Base-by-base conservation (phyloP, 2,329 filamentous ascomycete genomes). In the Pestalotiopsis sp. region DNA sequence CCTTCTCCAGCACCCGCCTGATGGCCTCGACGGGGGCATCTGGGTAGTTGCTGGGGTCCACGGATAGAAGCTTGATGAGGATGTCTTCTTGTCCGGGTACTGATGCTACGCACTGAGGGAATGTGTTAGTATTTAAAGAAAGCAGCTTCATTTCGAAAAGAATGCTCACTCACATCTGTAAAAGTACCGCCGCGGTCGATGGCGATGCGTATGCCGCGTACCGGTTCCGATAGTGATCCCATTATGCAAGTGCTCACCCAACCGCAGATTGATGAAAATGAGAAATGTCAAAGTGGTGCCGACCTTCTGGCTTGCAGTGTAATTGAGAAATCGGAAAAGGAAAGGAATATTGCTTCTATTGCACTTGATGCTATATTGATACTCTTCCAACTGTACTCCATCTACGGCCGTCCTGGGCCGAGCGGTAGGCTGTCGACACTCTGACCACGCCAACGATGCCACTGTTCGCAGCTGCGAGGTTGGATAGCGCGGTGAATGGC, bases 11-110 rank as follows among this genome's bases (percentile, higher is more conserved):
- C 1, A 93, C 83, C 6, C 91, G 84, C 9, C 91, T 84, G 66
- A 93, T 92, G 20, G 89, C 90, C 80, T 93, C 91, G 17, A 92
- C 82, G 0, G 91, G 91, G 1, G 91, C 91, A 80, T 93, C 91
- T 55, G 88, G 82, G 76, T 93, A 93, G 76, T 92, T 92, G 38
- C 83, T 79, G 0, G 91, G 90, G 73, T 93, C 91, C 71, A 92
- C 91, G 0, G 91, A 94, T 13, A 94, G 84, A 1, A 94, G 82
- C 76, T 94, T 94, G 77, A 94, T 91, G 64, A 93, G 81, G 61
- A 93, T 83, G 70, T 92, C 89, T 76, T 92, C 88, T 75, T 87
- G 83, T 80, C 90, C 89, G 69, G 84, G 84, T n/a, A 88, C 87
- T 2, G 84, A 86, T 65, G 89, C 90, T 4, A 90, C 88, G 11